Base-by-base conservation (phyloP, 2,329 filamentous ascomycete species). In the Fusarium globosum region DNA sequence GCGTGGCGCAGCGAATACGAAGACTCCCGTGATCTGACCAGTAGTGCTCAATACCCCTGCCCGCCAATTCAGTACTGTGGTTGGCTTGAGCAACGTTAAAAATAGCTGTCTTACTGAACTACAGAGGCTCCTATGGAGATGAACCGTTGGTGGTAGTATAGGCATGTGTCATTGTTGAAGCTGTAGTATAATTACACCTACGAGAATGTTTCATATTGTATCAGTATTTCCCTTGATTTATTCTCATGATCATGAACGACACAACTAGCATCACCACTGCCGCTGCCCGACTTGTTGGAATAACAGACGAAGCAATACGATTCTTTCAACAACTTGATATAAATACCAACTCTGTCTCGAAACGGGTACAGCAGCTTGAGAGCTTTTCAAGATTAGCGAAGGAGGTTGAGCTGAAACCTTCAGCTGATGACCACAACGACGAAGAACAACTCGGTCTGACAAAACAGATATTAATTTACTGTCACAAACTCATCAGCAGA, bases 1-100 rank as follows among this genome's bases (percentile, higher is more conserved):
- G 55, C 36, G 60, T 62, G 60, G 60, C 60, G 60, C 52, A 62
- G 52, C 36, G 39, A 62, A 62, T 58, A 62, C 60, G 51, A 58
- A 58, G 36, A 35, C 20, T 35, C 33, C n/a, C 55, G 41, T 49
- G 30, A 49, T 30, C 20, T 42, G 28, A 20, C 53, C 13, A 56
- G 21, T 36, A 41, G 16, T 26, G 45, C 23, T 23, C 38, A 45
- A 20, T 20, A 62, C 4, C 60, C 51, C 33, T 62, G 60, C 3
- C 51, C 2, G 21, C 4, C 13, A 46, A 18, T 45, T 33, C 26
- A 26, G 21, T 6, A 14, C 26, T 23, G 21, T 61, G 28, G 43
- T 64, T 58, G 51, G 51, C 26, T 62, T 30, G n/a, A 45, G 16
- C 16, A 38, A 13, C 5, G 10, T 35, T 64, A 64, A 64, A 64